Evolutionary conservation across 2,329 filamentous ascomycete genomes (phyloP), one percentile per base, ranked within the genome.

Genomic region (Aspergillus terreus): DNA sequence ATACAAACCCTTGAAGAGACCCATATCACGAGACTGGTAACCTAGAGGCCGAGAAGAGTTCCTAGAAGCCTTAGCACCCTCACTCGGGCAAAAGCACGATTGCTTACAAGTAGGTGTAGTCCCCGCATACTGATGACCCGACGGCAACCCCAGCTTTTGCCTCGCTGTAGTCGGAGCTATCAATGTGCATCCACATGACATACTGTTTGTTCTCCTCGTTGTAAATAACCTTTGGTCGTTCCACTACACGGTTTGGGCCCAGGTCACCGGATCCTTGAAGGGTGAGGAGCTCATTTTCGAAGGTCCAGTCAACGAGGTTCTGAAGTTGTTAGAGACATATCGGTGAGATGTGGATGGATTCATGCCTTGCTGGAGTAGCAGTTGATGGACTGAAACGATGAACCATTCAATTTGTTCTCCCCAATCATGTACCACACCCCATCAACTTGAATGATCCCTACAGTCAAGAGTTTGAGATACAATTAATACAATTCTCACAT

Each of bases 121-220:
- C 70, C 2, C 85, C 84, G 57, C 84, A 87, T 0, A 87, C 80
- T 0, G 71, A 75, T 53, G 77, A 72, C 0, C 79, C 77, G 0
- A 78, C 83, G 0, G 85, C 85, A 5, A 88, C 82, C 0, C 84
- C 85, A 1, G 84, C 82, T 50, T 80, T 82, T 0, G 85, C 85
- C 33, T 86, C 84, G 1, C 74, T 76, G 58, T 88, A 88, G 61
- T 76, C 76, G 27, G 72, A 73, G 50, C 72, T 77, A 61, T 88
- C 85, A 45, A 87, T 85, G 62, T 88, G 85, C 74, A 87, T 76
- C 74, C 82, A 87, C 65, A 88, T 70, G n/a, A 88, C 84, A 65
- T 84, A 88, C 56, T 83, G 82, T 5, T 66, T 60, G 0, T 84
- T 87, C n/a, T 71, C 70, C 12, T 82, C 79, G 57, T 88, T 88